These are phyloP conservation scores for Debaryomyces sp. DNA, from an alignment of 1,139 yeast species.

Conservation along the genomic window DNA sequence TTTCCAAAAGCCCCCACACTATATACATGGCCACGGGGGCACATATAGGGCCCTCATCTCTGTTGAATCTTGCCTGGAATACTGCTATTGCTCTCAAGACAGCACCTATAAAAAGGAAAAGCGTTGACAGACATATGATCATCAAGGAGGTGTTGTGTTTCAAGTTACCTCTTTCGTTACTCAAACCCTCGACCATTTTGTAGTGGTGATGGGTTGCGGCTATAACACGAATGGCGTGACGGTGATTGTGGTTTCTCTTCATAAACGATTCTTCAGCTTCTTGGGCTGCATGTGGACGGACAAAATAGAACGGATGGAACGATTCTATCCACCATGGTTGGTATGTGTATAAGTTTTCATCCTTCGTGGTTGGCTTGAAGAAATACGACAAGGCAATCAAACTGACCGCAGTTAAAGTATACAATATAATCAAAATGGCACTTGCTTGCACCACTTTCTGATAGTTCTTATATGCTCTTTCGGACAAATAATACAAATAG, in stretches of 20 bases:
- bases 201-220: slow-evolving; percentile 49
- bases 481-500: slow-evolving; percentile 57
- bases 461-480: slow-evolving; percentile 49
- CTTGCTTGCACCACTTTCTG: slow-evolving; percentile 62
- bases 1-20: slow-evolving; percentile 65
- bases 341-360: slow-evolving; percentile 57
- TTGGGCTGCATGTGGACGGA: slow-evolving; percentile 48
- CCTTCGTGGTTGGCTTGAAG: slow-evolving; percentile 58
- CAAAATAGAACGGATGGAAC: slow-evolving; percentile 59
- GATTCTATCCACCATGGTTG: slow-evolving; percentile 84
- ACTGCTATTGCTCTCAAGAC: slow-evolving; percentile 59
- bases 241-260: slow-evolving; percentile 49
- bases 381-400: slow-evolving; percentile 56
- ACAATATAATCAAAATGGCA: slow-evolving; percentile 57
- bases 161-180: slow-evolving; percentile 47
- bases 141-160: slow-evolving; percentile 52
- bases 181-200: slow-evolving; percentile 46
- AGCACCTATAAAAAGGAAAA: slow-evolving; percentile 58
- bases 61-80: slow-evolving; percentile 41
- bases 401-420: slow-evolving; percentile 55
- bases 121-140: slow-evolving; percentile 53
- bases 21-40: slow-evolving; percentile 64
- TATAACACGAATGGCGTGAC: slow-evolving; percentile 55
- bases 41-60: slow-evolving; percentile 24
- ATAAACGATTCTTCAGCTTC: slow-evolving; percentile 55